Evolutionary conservation across 2,329 filamentous ascomycete genomes (phyloP).

Genomic region (Pezicula rhizophila): DNA sequence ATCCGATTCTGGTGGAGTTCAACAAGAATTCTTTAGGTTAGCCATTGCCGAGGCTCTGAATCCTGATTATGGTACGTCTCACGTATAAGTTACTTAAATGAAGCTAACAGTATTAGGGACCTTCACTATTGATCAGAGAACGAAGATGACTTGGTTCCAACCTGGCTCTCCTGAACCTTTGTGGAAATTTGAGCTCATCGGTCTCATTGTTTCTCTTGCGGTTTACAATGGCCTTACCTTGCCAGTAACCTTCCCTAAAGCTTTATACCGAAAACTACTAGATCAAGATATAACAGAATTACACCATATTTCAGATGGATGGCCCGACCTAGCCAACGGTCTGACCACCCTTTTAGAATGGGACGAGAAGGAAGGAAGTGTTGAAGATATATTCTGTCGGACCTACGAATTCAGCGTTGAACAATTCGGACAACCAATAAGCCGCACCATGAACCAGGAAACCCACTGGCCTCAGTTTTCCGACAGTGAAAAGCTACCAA

Average conservation of each 20-base stretch:
- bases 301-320: slow-evolving; percentile 77
- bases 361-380: slow-evolving; percentile 66
- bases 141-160: slow-evolving; percentile 81
- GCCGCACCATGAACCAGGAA: slow-evolving; percentile 43
- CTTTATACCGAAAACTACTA: slow-evolving; percentile 76
- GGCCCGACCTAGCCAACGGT: slow-evolving; percentile 74
- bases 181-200: slow-evolving; percentile 87
- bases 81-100: background rate
- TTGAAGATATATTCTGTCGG: slow-evolving; percentile 75
- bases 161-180: slow-evolving; percentile 74
- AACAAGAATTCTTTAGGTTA: slow-evolving; percentile 91
- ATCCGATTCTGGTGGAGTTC: slow-evolving; percentile 88
- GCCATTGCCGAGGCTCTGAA: slow-evolving; percentile 74
- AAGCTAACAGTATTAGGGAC: slow-evolving; percentile 38
- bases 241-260: slow-evolving; percentile 80
- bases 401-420: slow-evolving; percentile 79
- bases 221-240: slow-evolving; percentile 90
- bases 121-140: slow-evolving; percentile 72
- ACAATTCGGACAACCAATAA: slow-evolving; percentile 50
- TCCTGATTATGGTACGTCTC: slow-evolving; percentile 58
- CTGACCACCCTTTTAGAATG: slow-evolving; percentile 69
- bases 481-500: slow-evolving; percentile 27
- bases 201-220: slow-evolving; percentile 80
- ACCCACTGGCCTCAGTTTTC: slow-evolving; percentile 49
- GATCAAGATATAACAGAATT: slow-evolving; percentile 62